Evolutionary conservation across 2,329 filamentous ascomycete genomes (phyloP).

Genomic region (Colletotrichum sp.): DNA sequence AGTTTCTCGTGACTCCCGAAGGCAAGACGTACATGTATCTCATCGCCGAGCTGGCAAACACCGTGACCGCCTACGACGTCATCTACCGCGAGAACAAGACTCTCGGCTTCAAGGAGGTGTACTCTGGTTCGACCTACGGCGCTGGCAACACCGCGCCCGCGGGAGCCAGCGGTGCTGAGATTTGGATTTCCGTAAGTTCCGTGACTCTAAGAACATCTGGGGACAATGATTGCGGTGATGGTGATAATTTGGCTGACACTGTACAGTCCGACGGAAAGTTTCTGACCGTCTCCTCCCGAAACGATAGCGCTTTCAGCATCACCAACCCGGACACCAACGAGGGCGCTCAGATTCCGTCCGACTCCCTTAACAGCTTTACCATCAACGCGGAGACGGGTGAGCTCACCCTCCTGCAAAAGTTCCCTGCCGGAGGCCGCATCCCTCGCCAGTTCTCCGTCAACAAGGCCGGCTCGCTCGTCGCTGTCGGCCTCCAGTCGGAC

Average conservation of each 20-base stretch:
- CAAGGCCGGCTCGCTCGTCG: slow-evolving; percentile 65
- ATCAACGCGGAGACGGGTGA: slow-evolving; percentile 59
- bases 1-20: slow-evolving; percentile 53
- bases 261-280: slow-evolving; percentile 63
- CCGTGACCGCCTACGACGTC: slow-evolving; percentile 61
- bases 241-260: neutral
- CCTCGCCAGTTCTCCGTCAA: slow-evolving; percentile 75
- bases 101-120: slow-evolving; percentile 52
- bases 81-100: slow-evolving; percentile 48
- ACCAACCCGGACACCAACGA: slow-evolving; percentile 47
- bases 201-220: neutral
- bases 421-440: slow-evolving; percentile 66
- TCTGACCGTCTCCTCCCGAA: slow-evolving; percentile 72
- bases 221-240: neutral
- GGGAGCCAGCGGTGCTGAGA: slow-evolving; percentile 57
- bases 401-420: slow-evolving; percentile 60
- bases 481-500: slow-evolving; percentile 68
- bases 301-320: slow-evolving; percentile 59
- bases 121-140: slow-evolving; percentile 53
- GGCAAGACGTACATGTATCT: slow-evolving; percentile 62
- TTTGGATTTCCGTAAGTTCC: slow-evolving; percentile 61
- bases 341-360: slow-evolving; percentile 51
- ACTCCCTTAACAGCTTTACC: slow-evolving; percentile 68
- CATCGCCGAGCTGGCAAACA: slow-evolving; percentile 65
- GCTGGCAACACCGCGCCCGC: slow-evolving; percentile 42